Evolutionary conservation across 345 rosid species (phyloP).

Genomic region (Hevea brasiliensis): DNA sequence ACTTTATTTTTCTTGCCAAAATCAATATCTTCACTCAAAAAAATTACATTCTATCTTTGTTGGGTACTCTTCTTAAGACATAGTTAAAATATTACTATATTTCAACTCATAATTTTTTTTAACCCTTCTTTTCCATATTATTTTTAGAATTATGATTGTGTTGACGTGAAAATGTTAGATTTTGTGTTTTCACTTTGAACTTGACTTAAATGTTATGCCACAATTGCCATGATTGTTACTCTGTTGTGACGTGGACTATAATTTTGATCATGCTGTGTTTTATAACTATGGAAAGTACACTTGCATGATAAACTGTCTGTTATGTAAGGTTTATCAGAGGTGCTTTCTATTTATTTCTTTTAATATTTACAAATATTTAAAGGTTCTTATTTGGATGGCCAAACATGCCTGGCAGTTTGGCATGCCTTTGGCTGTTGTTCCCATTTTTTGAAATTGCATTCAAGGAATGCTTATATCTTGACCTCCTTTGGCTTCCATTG

Average conservation of each 20-base stretch:
- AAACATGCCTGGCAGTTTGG: neutral
- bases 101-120: no score
- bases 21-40: neutral
- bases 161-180: no score
- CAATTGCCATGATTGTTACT: no score
- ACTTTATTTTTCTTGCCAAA: neutral
- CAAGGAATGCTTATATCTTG: neutral
- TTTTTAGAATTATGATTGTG: no score
- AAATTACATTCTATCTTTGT: neutral
- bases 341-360: no score
- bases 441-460: neutral
- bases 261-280: neutral
- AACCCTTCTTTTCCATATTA: no score
- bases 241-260: neutral
- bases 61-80: neutral
- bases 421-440: neutral
- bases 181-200: no score
- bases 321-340: neutral
- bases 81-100: neutral
- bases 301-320: neutral
- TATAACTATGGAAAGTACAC: neutral
- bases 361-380: no score
- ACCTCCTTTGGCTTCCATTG: neutral
- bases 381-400: neutral
- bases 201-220: no score